Base-by-base conservation (phyloP, 2,329 filamentous ascomycete genomes). In the Colletotrichum salicis region DNA sequence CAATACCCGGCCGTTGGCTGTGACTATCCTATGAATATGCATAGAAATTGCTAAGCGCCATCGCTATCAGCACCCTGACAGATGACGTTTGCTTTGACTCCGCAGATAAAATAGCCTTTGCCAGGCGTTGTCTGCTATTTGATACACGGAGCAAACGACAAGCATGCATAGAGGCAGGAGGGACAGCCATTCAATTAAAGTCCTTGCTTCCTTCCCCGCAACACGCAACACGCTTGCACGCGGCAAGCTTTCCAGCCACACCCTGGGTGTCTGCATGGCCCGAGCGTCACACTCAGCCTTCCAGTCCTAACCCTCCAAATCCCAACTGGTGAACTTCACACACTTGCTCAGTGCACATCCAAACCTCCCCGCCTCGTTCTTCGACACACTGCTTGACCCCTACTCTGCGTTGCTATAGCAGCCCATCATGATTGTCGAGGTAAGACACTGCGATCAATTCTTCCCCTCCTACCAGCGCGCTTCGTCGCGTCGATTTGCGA, bases 401-500 rank as follows among this genome's bases (percentile, higher is more conserved):
- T 7, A 13, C 31, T 13, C 51, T 54, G 22, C 19, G 22, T 24
- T 61, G 35, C 31, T 13, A 33, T 37, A 52, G 45, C 31, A 24
- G 48, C 22, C 67, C 73, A 76, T 67, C 45, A 81, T 82, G 80
- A 78, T 79, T 59, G 77, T 82, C 13, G 74, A 78, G 75, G 78
- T 79, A 75, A 78, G 77, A 33, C 15, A 3, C 13, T 19, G 24
- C n/a, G n/a, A 52, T 29, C 15, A 29, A n/a, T 10, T 27, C 45
- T 45, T 24, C 22, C 41, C 13, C 27, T 58, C 15, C 24, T 27
- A 5, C 31, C 24, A 37, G 67, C 58, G 55, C 61, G 52, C 57
- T 51, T 10, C 33, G 41, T 41, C 22, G 55, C 45, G 56, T 56
- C 51, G n/a, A 33, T 54, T 45, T 33, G 41, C 67, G 41, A 65